phyloP scores from a whole-genome alignment of 2,329 filamentous ascomycete species.

The Tolypocladium album region DNA sequence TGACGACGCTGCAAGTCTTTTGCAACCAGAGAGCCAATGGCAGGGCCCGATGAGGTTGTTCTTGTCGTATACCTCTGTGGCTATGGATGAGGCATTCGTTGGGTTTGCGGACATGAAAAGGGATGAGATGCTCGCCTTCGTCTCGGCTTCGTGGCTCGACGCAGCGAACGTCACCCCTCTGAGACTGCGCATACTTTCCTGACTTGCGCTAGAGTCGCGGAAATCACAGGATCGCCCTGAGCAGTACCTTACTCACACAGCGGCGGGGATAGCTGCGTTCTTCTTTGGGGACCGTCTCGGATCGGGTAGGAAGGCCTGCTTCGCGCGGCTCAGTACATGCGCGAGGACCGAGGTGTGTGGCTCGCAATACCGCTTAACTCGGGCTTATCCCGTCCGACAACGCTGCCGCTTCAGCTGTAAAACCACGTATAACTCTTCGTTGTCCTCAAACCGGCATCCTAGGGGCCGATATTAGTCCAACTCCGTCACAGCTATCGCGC shows the following conservation, averaged over 20 bases:
- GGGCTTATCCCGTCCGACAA: neutral
- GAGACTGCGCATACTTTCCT: neutral
- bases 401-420: slow-evolving; percentile 1
- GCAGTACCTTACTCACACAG: neutral
- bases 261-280: slow-evolving; percentile 1
- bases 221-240: neutral
- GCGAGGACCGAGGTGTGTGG: neutral
- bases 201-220: neutral
- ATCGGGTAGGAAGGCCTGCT: neutral
- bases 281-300: neutral
- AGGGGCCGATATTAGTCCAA: neutral
- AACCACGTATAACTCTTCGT: neutral
- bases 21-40: neutral
- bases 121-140: neutral
- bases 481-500: neutral
- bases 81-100: neutral
- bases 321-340: neutral
- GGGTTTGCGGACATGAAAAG: neutral
- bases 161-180: neutral
- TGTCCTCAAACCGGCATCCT: neutral
- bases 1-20: neutral
- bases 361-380: neutral
- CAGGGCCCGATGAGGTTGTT: neutral
- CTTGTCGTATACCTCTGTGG: neutral
- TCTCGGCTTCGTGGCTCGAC: neutral